A percentile compares a stretch with the other conserved stretches of the same genome.
Conservation (phyloP, 768 basidiomycete species). For the Russula lepida region DNA sequence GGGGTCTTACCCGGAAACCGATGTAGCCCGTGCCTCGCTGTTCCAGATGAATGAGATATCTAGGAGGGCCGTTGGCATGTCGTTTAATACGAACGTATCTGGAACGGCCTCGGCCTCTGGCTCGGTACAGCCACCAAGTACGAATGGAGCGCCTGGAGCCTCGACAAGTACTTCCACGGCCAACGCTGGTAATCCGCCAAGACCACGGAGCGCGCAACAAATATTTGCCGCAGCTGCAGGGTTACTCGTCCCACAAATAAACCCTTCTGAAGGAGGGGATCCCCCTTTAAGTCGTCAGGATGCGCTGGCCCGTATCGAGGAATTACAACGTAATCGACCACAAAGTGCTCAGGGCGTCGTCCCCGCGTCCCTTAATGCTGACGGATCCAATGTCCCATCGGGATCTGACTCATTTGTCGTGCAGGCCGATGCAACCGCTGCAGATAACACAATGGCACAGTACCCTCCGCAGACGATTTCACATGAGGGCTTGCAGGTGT, state of each 20-base stretch:
- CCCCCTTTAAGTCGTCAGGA: conserved; percentile 35
- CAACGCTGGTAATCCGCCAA: conserved; percentile 13
- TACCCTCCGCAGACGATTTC: conserved; percentile 23
- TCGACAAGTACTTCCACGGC: conserved; percentile 12
- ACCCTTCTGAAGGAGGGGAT: conserved; percentile 20
- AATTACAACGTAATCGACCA: conserved; percentile 33
- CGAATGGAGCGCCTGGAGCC: conserved; percentile 9
- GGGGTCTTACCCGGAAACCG: conserved; percentile 41
- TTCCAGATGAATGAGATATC: conserved; percentile 76
- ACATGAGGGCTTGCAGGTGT: conserved; percentile 69
- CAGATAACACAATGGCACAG: not conserved
- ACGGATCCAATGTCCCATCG: conserved; percentile 12
- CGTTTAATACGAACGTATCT: conserved; percentile 23
- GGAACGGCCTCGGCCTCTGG: conserved; percentile 17
- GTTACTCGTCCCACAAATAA: conserved; percentile 24
- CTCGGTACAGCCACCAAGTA: conserved; percentile 16
- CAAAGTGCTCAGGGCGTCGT: conserved; percentile 16
- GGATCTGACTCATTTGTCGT: conserved; percentile 16
- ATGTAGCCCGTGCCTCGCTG: conserved; percentile 59
- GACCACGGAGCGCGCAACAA: conserved; percentile 25
- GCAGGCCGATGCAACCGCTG: not conserved
- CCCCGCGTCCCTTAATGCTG: conserved; percentile 1
- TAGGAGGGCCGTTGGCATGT: conserved; percentile 44
- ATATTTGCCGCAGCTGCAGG: conserved; percentile 28
- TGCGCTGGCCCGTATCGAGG: conserved; percentile 44